These are phyloP conservation scores for Aspergillus sclerotialis DNA, from an alignment of 2,329 filamentous ascomycete genomes.

Conservation along the genomic window DNA sequence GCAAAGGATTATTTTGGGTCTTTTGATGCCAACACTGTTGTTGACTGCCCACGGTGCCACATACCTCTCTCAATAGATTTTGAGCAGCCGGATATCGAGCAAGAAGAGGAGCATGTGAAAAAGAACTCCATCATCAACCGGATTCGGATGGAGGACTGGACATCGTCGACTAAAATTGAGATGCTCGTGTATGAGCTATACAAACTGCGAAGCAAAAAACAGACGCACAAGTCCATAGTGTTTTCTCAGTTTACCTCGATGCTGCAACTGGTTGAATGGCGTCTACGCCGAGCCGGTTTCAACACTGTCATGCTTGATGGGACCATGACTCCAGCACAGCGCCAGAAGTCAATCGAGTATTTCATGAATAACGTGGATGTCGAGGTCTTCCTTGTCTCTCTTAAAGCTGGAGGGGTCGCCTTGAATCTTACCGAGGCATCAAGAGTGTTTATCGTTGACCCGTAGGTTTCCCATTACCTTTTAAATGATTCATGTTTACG, in stretches of 20 bases:
- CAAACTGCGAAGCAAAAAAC: conserved; percentile 82
- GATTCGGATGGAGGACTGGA: conserved; percentile 99
- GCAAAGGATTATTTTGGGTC: conserved; percentile 74
- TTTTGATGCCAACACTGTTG: conserved; percentile 55
- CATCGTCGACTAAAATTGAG: conserved; percentile 96
- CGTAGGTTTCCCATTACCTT: conserved; percentile 52
- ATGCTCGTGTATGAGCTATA: conserved; percentile 91
- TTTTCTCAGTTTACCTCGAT: conserved; percentile 97
- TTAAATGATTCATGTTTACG: background rate
- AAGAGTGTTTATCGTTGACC: conserved; percentile 91
- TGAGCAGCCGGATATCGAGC: conserved; percentile 90
- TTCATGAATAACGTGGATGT: conserved; percentile 95
- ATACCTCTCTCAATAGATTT: conserved; percentile 85
- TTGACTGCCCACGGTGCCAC: conserved; percentile 79
- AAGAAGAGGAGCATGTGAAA: conserved; percentile 79
- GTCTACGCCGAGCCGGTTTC: conserved; percentile 90
- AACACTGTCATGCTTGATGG: conserved; percentile 98
- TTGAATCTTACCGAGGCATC: conserved; percentile 93
- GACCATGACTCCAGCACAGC: conserved; percentile 89
- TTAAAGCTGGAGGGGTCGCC: conserved; percentile 94
- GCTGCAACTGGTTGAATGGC: conserved; percentile 96
- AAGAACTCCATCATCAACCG: conserved; percentile 97
- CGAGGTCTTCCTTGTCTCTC: conserved; percentile 90
- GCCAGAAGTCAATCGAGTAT: conserved; percentile 87
- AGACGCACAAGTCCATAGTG: conserved; percentile 92